These are phyloP conservation scores for Pichia rugopelliculosa DNA, from an alignment of 805 yeast species.

Conservation along the genomic window DNA sequence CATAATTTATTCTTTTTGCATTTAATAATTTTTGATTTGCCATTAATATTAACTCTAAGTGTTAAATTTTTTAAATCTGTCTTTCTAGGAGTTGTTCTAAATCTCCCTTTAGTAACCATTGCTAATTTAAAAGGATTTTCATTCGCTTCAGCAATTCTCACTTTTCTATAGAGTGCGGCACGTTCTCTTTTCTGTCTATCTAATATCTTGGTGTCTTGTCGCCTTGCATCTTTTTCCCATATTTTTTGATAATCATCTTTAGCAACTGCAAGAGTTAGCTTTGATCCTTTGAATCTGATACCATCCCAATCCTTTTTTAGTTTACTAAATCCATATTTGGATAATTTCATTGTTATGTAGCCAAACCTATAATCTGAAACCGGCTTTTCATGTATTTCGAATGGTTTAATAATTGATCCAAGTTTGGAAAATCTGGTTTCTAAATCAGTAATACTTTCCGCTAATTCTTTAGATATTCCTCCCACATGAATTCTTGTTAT, in stretches of 20 bases:
- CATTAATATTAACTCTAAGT: constrained; percentile 55
- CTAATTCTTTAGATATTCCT: constrained; percentile 48
- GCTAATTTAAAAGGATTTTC: constrained; percentile 28
- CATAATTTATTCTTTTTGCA: constrained; percentile 75
- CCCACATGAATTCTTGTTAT: constrained; percentile 50
- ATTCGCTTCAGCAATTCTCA: constrained; percentile 39
- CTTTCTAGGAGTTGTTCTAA: constrained; percentile 49
- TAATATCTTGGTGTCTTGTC: constrained; percentile 31
- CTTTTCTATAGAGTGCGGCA: constrained; percentile 29
- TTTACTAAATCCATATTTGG: constrained; percentile 37
- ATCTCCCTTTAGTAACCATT: constrained; percentile 43
- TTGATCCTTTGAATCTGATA: constrained; percentile 67
- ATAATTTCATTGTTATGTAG: constrained; percentile 52
- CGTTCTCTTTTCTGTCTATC: constrained; percentile 26
- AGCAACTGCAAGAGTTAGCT: constrained; percentile 55
- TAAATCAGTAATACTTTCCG: constrained; percentile 39
- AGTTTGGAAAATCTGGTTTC: constrained; percentile 50
- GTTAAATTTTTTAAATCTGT: constrained; percentile 45
- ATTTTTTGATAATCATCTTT: constrained; percentile 41
- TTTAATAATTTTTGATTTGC: constrained; percentile 47
- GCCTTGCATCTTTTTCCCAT: constrained; percentile 39
- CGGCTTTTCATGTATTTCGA: constrained; percentile 52
- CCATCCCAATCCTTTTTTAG: constrained; percentile 59
- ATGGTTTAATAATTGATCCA: constrained; percentile 44
- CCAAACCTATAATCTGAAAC: constrained; percentile 53